A percentile compares a stretch with the other conserved stretches of the same genome.
These are phyloP conservation scores for Exophiala oligosperma DNA, from an alignment of 2,329 filamentous ascomycete genomes.

Conservation along the genomic window DNA sequence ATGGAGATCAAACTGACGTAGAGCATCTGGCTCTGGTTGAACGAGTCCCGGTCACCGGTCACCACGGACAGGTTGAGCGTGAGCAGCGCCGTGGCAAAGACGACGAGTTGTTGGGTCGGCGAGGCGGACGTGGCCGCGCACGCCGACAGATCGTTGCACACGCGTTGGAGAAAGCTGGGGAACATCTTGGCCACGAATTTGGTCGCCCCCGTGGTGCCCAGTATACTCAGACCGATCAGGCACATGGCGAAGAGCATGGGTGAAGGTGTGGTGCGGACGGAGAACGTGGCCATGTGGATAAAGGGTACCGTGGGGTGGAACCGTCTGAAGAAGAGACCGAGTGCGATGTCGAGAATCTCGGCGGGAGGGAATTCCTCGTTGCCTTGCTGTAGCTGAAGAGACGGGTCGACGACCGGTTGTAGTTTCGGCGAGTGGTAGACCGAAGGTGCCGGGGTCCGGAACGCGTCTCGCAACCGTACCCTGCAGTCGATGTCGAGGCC, in stretches of 20 bases:
- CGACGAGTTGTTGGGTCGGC: slow-evolving; percentile 45
- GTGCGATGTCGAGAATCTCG: slow-evolving; percentile 54
- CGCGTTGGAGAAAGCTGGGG: slow-evolving; percentile 41
- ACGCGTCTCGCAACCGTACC: slow-evolving; percentile 39
- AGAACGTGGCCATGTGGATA: slow-evolving; percentile 55
- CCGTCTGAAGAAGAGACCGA: slow-evolving; percentile 56
- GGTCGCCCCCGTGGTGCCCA: slow-evolving; percentile 53
- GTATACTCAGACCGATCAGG: slow-evolving; percentile 53
- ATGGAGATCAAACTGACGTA: slow-evolving; percentile 52
- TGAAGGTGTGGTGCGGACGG: slow-evolving; percentile 48
- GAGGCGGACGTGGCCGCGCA: slow-evolving; percentile 42
- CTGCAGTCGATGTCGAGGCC: slow-evolving; percentile 46
- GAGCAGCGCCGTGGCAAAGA: slow-evolving; percentile 49
- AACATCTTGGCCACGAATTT: slow-evolving; percentile 52
- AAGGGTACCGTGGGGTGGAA: slow-evolving; percentile 56
- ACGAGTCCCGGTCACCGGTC: slow-evolving; percentile 46
- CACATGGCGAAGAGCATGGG: slow-evolving; percentile 54
- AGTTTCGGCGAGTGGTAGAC: slow-evolving; percentile 22
- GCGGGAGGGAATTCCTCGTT: slow-evolving; percentile 46
- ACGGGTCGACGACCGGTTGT: slow-evolving; percentile 28
- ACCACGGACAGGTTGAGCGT: slow-evolving; percentile 52
- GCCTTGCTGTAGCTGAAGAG: slow-evolving; percentile 34
- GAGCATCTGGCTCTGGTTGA: slow-evolving; percentile 53
- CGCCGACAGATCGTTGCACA: slow-evolving; percentile 44
- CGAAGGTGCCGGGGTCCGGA: slow-evolving; percentile 31